Base-by-base conservation (phyloP, 164 flowering plant genomes). In the Santalum album region DNA sequence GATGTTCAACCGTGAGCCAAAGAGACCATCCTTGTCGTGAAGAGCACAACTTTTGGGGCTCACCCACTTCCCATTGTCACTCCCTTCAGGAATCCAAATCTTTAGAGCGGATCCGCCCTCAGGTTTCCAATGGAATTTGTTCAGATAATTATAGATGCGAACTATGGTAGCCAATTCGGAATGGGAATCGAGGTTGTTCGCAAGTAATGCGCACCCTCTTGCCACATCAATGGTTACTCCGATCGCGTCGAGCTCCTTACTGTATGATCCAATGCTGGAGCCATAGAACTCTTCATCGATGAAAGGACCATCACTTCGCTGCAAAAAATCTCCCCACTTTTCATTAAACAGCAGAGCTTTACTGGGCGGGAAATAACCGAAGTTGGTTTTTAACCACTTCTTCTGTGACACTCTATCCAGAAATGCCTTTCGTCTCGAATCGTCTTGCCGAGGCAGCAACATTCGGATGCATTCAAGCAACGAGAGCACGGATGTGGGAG, bases 231-330 rank as follows among this genome's bases (percentile, higher is more conserved):
- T 58, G 20, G 24, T 51, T 21, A 81, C 87, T 50, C 89, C 85
- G 0, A 83, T 60, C 3, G 66, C 64, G 6, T 49, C 47, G 32
- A 85, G 83, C 68, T 80, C 88, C 34, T 53, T 46, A 19, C 20
- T 49, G 59, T 65, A 81, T 6, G 73, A 61, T 7, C 25, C 12
- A 20, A 79, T 73, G 2, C 55, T 17, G 16, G 70, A 38, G 23
- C 87, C 82, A 65, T 83, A 86, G 62, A 77, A 81, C 2, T 24
- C 58, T 59, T 74, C 82, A 60, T 79, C 82, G 29, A 86, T 62
- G 72, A 86, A 83, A 18, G 89, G 84, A 6, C 82, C 94, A 62
- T 86, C 94, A 1, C 55, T 66, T 25, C 10, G 53, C 14, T 70
- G 61, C 46, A 86, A 26, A 51, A 24, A 25, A 1, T 53, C 45